A percentile compares a stretch with the other conserved stretches of the same genome.
These are phyloP conservation scores for Penicillium macrosclerotiorum DNA, from an alignment of 495 filamentous ascomycete species.

Conservation along the genomic window DNA sequence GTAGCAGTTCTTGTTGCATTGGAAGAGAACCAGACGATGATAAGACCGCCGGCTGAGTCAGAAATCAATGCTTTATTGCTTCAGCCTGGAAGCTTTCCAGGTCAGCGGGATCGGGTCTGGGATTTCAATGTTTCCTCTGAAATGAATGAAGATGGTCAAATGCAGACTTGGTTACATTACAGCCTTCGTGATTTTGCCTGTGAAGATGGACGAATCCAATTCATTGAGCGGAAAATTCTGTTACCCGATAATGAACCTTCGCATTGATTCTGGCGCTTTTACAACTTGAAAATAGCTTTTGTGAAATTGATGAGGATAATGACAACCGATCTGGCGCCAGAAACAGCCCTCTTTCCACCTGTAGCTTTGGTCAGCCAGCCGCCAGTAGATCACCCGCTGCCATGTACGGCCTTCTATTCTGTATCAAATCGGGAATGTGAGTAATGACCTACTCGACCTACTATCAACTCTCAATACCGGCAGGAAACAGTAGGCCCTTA, in stretches of 20 bases:
- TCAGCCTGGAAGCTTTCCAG: not conserved
- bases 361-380: no score
- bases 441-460: no score
- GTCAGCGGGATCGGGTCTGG: conserved; percentile 17
- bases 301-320: no score
- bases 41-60: not conserved
- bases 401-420: no score
- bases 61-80: conserved; percentile 8
- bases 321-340: no score
- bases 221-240: conserved; percentile 4
- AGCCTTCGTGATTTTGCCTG: conserved; percentile 3
- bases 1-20: conserved; percentile 11
- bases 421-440: no score
- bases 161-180: conserved; percentile 10
- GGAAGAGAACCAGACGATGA: conserved; percentile 13
- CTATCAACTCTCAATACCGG: no score
- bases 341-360: no score
- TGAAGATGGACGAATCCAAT: conserved; percentile 6
- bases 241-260: conserved; percentile 2
- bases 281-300: no score
- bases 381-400: no score
- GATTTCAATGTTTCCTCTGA: conserved; percentile 15
- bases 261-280: not conserved
- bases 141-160: not conserved
- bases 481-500: no score